Base-by-base conservation (phyloP, 129 eudicot species). In the Dittrichia graveolens region DNA sequence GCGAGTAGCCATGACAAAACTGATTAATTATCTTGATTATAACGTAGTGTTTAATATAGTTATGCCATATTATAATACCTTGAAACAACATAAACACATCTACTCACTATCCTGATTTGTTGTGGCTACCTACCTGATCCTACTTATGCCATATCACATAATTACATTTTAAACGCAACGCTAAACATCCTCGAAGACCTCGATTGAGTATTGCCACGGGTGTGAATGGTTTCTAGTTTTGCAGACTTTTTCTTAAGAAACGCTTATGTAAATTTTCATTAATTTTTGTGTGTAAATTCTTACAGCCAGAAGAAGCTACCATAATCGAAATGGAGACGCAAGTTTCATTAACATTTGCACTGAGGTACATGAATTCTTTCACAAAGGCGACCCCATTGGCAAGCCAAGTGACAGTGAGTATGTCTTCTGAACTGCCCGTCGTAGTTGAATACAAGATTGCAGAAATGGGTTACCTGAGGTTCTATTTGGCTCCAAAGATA, bases 361-460 rank as follows among this genome's bases (percentile, higher is more conserved):
- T 87, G 45, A 78, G 86, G 75, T 87, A 87, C 61, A 81, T 87
- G 78, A 87, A 84, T 54, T 81, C 92, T 7, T 87, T 87, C 80
- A 73, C 92, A 8, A 87, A 87, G 67, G 92, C 92, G 15, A 87
- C 92, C 46, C 84, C 92, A 37, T 57, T 87, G 72, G 78, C 92
- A 1, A 83, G 55, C 80, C 88, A 83, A 79, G 92, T 84, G 74
- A 87, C 92, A 11, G 55, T 90, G 42, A 85, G 96, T 69, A 68
- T 84, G 53, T 87, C 86, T 2, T 84, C 88, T 0, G 90, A 90
- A 43, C 86, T 85, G 9, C 96, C 96, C 0, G 63, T 87, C 47
- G 94, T 90, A 63, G 88, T 90, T 3, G 96, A 90, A 76, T 90
- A 90, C 89, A 90, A 87, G 60, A 81, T 90, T 31, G 93, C 87